Base-by-base conservation (phyloP, 2,329 filamentous ascomycete species). In the Cytospora mali region DNA sequence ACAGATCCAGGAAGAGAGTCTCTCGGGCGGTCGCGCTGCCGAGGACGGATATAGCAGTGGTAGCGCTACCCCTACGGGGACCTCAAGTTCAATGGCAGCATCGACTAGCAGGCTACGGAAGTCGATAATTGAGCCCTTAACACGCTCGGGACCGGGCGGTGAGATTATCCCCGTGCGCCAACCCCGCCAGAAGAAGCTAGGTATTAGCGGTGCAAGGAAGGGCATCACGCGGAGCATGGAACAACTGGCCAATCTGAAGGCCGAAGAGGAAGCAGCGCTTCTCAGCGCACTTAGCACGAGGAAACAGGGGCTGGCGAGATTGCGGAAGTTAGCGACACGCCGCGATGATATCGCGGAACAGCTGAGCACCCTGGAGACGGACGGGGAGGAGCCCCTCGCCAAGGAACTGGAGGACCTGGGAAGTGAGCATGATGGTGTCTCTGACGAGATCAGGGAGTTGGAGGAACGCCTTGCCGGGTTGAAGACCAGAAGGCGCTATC, bases 191-290 rank as follows among this genome's bases (percentile, higher is more conserved):
- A 80, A 80, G 61, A 84, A 81, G 39, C 72, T 84, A 10, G 83
- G 87, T 0, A 77, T 93, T 16, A 80, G 81, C 29, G 81, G 82
- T 21, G 88, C 89, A 1, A 81, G 91, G n/a, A 80, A 81, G 29
- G 88, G 87, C 0, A 81, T 94, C 9, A 80, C 84, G 18, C 81
- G 80, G 55, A 82, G 84, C 55, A 89, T 93, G 72, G 77, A 81
- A 3, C 84, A 87, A 58, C 76, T 93, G 6, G 85, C 84, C 0
- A 81, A 82, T 10, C 76, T 93, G 28, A 92, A 92, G 71, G 78
- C 79, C 4, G 88, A 92, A 62, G 89, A 93, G 74, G 79, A 87
- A n/a, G 78, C 80, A 0, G 78, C 86, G 27, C 75, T 92, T 1
- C 80, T 83, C 3, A 75, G 79, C 1, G 84, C 88, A 2, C 72